These are phyloP conservation scores for Talaromyces borbonicus DNA, from an alignment of 495 filamentous ascomycete species.

Conservation along the genomic window DNA sequence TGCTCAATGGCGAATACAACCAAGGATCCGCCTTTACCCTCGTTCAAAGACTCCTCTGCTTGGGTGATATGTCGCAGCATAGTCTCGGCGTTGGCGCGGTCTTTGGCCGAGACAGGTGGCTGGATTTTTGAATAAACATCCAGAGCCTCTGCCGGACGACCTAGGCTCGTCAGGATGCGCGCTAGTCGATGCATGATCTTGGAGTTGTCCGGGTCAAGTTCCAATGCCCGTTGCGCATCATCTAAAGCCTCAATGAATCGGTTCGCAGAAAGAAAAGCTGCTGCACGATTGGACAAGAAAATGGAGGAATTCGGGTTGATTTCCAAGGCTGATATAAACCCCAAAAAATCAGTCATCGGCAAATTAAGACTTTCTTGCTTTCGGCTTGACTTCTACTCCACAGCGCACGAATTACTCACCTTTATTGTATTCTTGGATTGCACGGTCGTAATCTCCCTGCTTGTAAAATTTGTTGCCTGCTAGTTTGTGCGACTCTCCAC, in stretches of 20 bases:
- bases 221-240: constrained; percentile 69
- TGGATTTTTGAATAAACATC: constrained; percentile 54
- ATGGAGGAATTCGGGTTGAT: constrained; percentile 56
- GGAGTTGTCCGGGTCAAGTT: constrained; percentile 68
- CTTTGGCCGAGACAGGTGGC: constrained; percentile 71
- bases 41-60: constrained; percentile 63
- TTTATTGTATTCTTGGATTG: constrained; percentile 89
- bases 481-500: constrained; percentile 57
- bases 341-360: too few relatives aligned
- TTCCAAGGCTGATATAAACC: constrained; percentile 64
- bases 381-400: neutral
- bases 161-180: constrained; percentile 77
- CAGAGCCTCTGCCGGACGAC: constrained; percentile 75
- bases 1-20: constrained; percentile 83
- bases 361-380: constrained; percentile 1
- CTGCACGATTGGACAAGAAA: constrained; percentile 90
- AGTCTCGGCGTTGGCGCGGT: constrained; percentile 64
- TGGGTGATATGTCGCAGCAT: constrained; percentile 78
- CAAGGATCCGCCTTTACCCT: constrained; percentile 75
- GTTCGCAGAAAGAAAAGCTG: constrained; percentile 78
- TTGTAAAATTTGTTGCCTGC: constrained; percentile 96
- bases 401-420: constrained; percentile 42
- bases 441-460: constrained; percentile 71
- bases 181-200: constrained; percentile 85
- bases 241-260: constrained; percentile 71